These are phyloP conservation scores for Trichomonas gallinae DNA, from an alignment of 208 protist species.

Conservation along the genomic window DNA sequence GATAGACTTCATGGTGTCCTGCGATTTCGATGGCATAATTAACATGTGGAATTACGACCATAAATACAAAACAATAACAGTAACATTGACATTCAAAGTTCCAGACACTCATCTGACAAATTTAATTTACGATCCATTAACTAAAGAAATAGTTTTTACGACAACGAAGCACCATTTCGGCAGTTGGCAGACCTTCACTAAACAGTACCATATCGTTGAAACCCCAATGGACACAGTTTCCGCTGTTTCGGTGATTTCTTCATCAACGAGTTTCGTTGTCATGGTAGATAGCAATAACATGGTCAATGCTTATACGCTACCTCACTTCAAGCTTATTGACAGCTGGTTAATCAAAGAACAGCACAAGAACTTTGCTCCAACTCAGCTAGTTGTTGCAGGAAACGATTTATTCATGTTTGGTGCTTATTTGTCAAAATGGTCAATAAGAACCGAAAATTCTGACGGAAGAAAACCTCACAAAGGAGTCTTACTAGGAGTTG, in stretches of 20 bases:
- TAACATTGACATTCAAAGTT: neutral
- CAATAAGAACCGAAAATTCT: neutral
- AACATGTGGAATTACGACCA: neutral
- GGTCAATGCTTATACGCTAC: neutral
- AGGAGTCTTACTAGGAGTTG: neutral
- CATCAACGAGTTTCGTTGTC: neutral
- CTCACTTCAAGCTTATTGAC: neutral
- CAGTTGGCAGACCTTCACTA: neutral
- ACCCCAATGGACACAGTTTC: neutral
- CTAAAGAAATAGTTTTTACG: neutral
- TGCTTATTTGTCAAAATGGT: neutral
- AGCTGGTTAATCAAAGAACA: neutral
- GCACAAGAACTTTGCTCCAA: neutral
- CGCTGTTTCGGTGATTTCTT: neutral
- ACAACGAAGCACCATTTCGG: neutral
- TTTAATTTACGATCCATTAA: neutral
- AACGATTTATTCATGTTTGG: neutral
- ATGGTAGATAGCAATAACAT: neutral
- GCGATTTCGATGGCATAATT: neutral
- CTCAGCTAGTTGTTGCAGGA: neutral
- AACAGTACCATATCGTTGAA: neutral
- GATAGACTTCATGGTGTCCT: neutral
- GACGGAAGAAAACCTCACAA: neutral
- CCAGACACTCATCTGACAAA: neutral
- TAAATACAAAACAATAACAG: neutral